phyloP scores from a whole-genome alignment of 2,329 filamentous ascomycete genomes.

The Alternaria ventricosa region DNA sequence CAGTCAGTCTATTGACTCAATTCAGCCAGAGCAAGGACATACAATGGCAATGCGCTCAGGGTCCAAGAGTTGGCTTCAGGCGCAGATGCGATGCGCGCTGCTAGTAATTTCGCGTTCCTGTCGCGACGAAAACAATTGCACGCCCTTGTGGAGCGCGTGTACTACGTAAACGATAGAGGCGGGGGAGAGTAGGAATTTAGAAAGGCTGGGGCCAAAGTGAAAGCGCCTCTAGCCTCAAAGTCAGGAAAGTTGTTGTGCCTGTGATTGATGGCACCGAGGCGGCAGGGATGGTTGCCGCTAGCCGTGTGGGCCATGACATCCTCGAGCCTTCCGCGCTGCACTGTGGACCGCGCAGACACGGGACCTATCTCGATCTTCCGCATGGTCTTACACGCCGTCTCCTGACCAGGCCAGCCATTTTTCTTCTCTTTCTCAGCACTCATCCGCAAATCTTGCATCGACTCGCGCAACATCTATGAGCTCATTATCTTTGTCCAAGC shows the following conservation, averaged over 20 bases:
- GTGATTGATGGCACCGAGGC: slow-evolving; percentile 16
- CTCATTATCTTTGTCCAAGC: neutral
- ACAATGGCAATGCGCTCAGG: slow-evolving; percentile 23
- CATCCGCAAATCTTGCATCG: neutral
- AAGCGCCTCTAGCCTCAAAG: slow-evolving; percentile 1
- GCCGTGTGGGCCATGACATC: slow-evolving; percentile 12
- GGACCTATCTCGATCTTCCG: neutral
- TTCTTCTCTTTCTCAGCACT: neutral
- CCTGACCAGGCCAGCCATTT: neutral
- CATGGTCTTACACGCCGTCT: neutral
- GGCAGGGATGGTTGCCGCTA: slow-evolving; percentile 24
- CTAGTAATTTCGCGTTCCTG: slow-evolving; percentile 2
- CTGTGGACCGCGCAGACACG: neutral
- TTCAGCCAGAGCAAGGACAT: slow-evolving; percentile 9
- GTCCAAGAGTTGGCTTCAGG: slow-evolving; percentile 9
- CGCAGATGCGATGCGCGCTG: slow-evolving; percentile 8
- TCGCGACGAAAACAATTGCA: slow-evolving; percentile 1
- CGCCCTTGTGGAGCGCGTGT: neutral
- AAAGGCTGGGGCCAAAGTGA: slow-evolving; percentile 7
- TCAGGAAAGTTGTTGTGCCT: slow-evolving; percentile 24
- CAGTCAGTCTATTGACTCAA: slow-evolving; percentile 19
- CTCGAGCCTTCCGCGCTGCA: slow-evolving; percentile 7
- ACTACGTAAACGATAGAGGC: neutral
- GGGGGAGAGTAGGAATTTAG: neutral
- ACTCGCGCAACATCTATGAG: slow-evolving; percentile 2